These are phyloP conservation scores for Sclerospora graminicola DNA, from an alignment of 352 stramenopile species.

Conservation along the genomic window DNA sequence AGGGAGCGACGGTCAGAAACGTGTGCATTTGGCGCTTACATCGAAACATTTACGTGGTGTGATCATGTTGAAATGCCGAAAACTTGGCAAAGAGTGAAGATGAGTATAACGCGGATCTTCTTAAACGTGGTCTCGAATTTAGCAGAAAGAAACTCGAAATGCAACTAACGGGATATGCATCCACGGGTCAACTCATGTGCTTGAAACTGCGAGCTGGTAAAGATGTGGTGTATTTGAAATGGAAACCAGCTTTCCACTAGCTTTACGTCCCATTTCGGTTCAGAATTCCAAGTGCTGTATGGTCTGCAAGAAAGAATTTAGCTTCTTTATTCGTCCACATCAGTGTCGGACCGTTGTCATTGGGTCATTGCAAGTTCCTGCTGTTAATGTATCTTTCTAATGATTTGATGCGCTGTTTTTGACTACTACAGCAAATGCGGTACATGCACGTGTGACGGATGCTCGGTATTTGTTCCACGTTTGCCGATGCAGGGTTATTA, in stretches of 20 bases:
- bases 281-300: slow-evolving; percentile 66
- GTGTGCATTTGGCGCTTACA: slow-evolving; percentile 69
- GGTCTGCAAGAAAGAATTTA: slow-evolving; percentile 64
- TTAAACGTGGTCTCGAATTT: slow-evolving; percentile 66
- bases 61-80: slow-evolving; percentile 54
- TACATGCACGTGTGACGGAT: slow-evolving; percentile 77
- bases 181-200: slow-evolving; percentile 61
- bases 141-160: slow-evolving; percentile 77
- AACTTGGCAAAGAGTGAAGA: slow-evolving; percentile 55
- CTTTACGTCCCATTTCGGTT: slow-evolving; percentile 67
- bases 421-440: slow-evolving; percentile 50
- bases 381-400: neutral
- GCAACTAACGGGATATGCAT: slow-evolving; percentile 70
- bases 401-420: slow-evolving; percentile 3
- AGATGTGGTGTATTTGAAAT: slow-evolving; percentile 69
- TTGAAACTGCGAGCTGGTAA: slow-evolving; percentile 71
- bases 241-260: slow-evolving; percentile 69
- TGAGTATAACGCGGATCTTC: slow-evolving; percentile 52
- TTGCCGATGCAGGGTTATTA: slow-evolving; percentile 80
- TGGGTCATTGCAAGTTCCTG: neutral
- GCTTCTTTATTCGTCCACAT: slow-evolving; percentile 62
- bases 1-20: slow-evolving; percentile 16
- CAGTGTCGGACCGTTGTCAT: slow-evolving; percentile 48
- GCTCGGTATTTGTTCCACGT: slow-evolving; percentile 60
- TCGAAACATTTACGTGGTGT: too few species aligned